Evolutionary conservation across 2,329 filamentous ascomycete genomes (phyloP).

Genomic region (Fusarium equiseti): DNA sequence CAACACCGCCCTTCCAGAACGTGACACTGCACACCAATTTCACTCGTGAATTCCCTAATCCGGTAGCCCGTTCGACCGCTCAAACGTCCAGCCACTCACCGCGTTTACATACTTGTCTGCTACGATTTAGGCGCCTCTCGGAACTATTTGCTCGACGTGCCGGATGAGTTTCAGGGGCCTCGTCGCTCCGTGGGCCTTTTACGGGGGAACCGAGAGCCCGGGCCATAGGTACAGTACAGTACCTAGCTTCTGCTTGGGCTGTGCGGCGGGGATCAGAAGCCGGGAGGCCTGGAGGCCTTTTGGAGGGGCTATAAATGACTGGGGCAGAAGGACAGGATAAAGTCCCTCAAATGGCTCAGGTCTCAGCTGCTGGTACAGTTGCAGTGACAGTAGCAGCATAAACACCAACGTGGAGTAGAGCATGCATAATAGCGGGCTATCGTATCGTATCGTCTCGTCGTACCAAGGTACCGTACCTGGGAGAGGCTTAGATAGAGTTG

Average conservation of each 20-base stretch:
- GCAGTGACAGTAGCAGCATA: neutral
- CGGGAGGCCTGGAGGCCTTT: slow-evolving; percentile 17
- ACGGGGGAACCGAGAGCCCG: slow-evolving; percentile 37
- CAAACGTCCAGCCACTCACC: slow-evolving; percentile 25
- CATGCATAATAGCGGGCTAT: slow-evolving; percentile 11
- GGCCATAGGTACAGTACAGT: slow-evolving; percentile 9
- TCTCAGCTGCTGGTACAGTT: neutral
- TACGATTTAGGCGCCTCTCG: slow-evolving; percentile 11
- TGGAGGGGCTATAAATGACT: slow-evolving; percentile 4
- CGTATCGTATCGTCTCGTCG: neutral
- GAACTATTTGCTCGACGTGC: slow-evolving; percentile 5
- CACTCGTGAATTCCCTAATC: slow-evolving; percentile 30
- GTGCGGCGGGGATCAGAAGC: slow-evolving; percentile 12
- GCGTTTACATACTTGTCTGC: neutral
- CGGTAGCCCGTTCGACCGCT: slow-evolving; percentile 27
- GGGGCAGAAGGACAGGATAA: slow-evolving; percentile 20
- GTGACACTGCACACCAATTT: slow-evolving; percentile 6
- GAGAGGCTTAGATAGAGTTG: slow-evolving; percentile 30
- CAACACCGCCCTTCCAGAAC: slow-evolving; percentile 43
- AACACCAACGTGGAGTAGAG: slow-evolving; percentile 17
- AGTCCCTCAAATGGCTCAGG: slow-evolving; percentile 37
- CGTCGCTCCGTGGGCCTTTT: slow-evolving; percentile 16
- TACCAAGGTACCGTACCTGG: slow-evolving; percentile 11
- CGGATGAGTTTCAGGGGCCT: slow-evolving; percentile 25
- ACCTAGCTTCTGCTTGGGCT: slow-evolving; percentile 9